These are phyloP conservation scores for Curvularia spicifera DNA, from an alignment of 2,329 filamentous ascomycete genomes.

Conservation along the genomic window DNA sequence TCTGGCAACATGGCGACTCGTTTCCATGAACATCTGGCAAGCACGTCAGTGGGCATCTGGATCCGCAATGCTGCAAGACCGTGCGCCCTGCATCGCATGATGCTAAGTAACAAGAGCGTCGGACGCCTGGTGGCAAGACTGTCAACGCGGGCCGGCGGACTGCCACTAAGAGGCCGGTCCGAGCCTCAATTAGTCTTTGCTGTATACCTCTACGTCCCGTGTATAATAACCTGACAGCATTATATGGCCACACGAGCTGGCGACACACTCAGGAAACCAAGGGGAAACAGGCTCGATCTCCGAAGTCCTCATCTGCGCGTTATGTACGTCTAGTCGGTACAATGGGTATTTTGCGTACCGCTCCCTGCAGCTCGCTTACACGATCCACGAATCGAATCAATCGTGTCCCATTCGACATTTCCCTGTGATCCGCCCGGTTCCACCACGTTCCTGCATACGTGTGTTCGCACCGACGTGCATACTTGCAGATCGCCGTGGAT, in stretches of 20 bases:
- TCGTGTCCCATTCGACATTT: constrained; percentile 8
- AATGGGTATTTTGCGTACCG: constrained; percentile 7
- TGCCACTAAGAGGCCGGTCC: constrained; percentile 7
- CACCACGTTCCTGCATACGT: constrained; percentile 17
- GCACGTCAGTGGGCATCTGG: neutral
- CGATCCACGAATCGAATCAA: constrained; percentile 6
- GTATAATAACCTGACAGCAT: neutral
- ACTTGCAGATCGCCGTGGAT: constrained; percentile 3
- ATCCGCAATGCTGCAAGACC: neutral
- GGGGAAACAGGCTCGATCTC: neutral
- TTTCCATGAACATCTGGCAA: neutral
- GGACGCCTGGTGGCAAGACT: neutral
- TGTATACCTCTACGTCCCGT: neutral
- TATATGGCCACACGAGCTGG: neutral
- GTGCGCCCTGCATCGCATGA: constrained; percentile 3
- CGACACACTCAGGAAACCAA: neutral
- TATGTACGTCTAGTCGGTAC: neutral
- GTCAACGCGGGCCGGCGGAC: neutral
- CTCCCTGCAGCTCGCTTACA: constrained; percentile 8
- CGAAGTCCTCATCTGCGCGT: neutral
- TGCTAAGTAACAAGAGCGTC: neutral
- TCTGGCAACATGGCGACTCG: neutral
- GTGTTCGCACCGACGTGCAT: constrained; percentile 3
- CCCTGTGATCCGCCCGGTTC: neutral
- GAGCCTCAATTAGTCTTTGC: neutral